Percentiles rank a stretch among this genome's conserved stretches.
These are phyloP conservation scores for Magnolia kwangsiensis DNA, from an alignment of 164 flowering plant species.

Conservation along the genomic window DNA sequence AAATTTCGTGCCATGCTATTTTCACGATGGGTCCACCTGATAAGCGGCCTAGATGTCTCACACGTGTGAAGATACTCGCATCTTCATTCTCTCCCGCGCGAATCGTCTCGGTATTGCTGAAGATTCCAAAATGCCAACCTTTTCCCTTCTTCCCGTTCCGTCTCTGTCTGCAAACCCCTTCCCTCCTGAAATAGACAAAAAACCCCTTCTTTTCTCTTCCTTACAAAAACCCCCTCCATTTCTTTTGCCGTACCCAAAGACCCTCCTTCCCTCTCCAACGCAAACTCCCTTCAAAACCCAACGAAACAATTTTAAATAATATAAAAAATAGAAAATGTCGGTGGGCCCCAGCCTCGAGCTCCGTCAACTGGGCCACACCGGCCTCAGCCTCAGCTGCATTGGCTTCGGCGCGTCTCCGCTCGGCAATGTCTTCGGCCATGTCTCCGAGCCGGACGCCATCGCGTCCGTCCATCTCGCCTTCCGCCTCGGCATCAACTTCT, in stretches of 20 bases:
- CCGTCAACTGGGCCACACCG: constrained; percentile 73
- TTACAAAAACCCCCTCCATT: background rate
- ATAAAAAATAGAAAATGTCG: background rate
- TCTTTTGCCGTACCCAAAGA: background rate
- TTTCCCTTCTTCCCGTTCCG: background rate
- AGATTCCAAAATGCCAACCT: too few relatives aligned
- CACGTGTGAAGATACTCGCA: too few relatives aligned
- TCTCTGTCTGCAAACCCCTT: background rate
- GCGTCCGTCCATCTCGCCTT: constrained; percentile 74
- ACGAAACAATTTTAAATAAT: background rate
- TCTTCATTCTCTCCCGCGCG: too few relatives aligned
- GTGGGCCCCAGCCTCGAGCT: constrained; percentile 28
- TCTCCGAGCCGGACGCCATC: constrained; percentile 67
- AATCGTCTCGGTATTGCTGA: too few relatives aligned
- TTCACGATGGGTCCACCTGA: too few relatives aligned
- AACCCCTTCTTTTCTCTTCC: background rate
- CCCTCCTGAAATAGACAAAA: background rate
- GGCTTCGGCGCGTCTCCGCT: constrained; percentile 99
- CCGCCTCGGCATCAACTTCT: constrained; percentile 87
- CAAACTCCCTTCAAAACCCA: background rate
- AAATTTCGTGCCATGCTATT: too few relatives aligned
- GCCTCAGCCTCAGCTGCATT: constrained; percentile 70
- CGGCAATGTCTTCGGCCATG: constrained; percentile 78
- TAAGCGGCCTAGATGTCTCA: too few relatives aligned
- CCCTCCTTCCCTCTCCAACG: background rate